Base-by-base conservation (phyloP, 305 asterid genomes). In the Petunia hybrid region DNA sequence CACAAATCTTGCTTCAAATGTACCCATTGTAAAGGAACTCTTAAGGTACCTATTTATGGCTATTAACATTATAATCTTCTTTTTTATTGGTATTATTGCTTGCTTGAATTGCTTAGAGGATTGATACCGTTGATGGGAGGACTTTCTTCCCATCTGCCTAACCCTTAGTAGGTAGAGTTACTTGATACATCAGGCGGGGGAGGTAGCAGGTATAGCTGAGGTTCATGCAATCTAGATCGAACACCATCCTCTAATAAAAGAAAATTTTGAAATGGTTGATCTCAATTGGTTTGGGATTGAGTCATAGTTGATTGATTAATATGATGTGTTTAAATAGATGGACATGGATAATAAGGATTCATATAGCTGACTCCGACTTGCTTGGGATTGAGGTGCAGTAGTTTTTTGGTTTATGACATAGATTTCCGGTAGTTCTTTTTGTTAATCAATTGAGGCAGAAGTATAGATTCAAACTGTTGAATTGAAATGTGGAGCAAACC, bases 1-100 rank as follows among this genome's bases (percentile, higher is more conserved):
- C 99, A 95, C 84, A 95, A 92, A 79, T 89, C 98, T 86, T 95
- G 99, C 86, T 95, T 95, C 91, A 95, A 86, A 88, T 95, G 99
- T 86, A 86, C 93, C 81, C 98, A 95, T 83, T 92, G 98, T 93
- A 93, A 93, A 85, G 94, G 99, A 68, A 95, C 98, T 79, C 98
- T 95, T 77, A 93, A 93, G 98, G 99, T 95, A 68, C 1, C 42
- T 22, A 22, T 22, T 22, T 22, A 22, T 22, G 31, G 31, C 38
- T 13, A 66, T 35, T 66, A 39, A 2, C 1, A 9, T 3, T 55
- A 22, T 45, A 10, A 10, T 70, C 8, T 31, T 70, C 0, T 70
- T 31, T 68, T 8, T 68, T 13, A 39, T 39, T 6, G 4, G 40
- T 3, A 8, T 31, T 14, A n/a, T n/a, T 57, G 14, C 8, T 57